These are phyloP conservation scores for Solanum sparsipilum DNA, from an alignment of 257 asterid genomes.

Conservation along the genomic window DNA sequence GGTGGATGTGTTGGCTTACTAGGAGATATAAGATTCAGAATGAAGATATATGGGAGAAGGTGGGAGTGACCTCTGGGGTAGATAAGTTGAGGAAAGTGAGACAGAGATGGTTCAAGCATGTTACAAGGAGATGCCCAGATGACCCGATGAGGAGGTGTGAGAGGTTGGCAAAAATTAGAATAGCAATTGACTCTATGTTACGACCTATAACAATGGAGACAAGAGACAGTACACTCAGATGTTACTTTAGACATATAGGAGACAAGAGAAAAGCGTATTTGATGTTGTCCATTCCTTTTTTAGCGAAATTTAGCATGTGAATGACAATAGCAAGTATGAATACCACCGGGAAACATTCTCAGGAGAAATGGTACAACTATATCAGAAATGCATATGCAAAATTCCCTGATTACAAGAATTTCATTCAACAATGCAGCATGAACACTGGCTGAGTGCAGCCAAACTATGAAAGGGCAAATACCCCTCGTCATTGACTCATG, in stretches of 20 bases:
- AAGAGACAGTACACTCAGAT: neutral
- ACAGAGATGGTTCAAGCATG: neutral
- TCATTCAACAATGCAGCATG: neutral
- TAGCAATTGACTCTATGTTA: neutral
- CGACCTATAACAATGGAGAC: neutral
- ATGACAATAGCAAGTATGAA: neutral
- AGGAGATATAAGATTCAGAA: neutral
- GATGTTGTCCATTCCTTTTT: neutral
- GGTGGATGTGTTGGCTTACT: neutral
- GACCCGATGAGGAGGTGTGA: neutral
- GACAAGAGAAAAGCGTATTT: neutral
- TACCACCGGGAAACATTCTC: neutral
- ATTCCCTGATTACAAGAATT: neutral
- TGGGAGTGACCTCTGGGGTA: neutral
- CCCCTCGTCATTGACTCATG: neutral
- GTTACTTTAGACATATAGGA: neutral
- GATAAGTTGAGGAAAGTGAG: neutral
- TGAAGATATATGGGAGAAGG: neutral
- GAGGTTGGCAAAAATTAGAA: neutral
- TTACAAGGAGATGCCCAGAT: neutral
- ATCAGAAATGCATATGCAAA: neutral
- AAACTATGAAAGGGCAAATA: neutral
- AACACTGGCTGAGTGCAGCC: neutral
- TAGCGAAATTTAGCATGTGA: neutral
- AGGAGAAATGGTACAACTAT: neutral